Evolutionary conservation across 208 protist species (phyloP).

Genomic region (Leishmania gerbilli): DNA sequence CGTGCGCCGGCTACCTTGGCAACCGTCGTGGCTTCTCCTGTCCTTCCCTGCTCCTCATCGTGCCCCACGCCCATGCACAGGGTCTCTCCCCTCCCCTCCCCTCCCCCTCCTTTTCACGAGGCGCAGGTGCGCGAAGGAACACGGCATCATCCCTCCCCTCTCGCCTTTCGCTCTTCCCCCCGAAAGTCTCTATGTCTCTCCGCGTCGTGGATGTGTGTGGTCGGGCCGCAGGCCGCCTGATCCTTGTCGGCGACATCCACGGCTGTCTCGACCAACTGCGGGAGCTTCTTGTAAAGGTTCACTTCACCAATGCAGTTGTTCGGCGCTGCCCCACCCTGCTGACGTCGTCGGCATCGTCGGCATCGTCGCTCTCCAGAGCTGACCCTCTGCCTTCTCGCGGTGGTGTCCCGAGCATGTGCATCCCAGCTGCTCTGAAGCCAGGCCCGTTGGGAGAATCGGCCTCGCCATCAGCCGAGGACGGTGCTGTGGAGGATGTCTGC

Average conservation of each 20-base stretch:
- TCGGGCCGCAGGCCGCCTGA: conserved; percentile 33
- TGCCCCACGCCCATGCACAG: neutral
- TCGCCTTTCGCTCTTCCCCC: neutral
- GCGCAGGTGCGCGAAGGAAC: neutral
- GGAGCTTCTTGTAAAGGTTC: conserved; percentile 43
- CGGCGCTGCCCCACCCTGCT: conserved; percentile 21
- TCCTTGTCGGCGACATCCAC: conserved; percentile 84
- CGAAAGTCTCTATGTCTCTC: conserved; percentile 14
- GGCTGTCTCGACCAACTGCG: conserved; percentile 66
- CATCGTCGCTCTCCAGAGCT: neutral
- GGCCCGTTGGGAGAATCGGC: neutral
- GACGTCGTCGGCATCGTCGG: neutral
- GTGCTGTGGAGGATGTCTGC: conserved; percentile 45
- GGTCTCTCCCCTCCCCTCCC: neutral
- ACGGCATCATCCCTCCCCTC: neutral
- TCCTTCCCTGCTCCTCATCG: neutral
- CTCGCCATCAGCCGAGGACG: neutral
- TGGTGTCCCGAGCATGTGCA: neutral
- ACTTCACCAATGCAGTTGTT: conserved; percentile 41
- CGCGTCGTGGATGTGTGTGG: conserved; percentile 27
- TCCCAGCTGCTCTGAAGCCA: neutral
- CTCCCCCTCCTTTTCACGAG: neutral
- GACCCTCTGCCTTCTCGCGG: neutral
- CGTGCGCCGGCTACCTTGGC: neutral
- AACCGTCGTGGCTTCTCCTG: neutral